phyloP scores from a whole-genome alignment of 768 basidiomycete species.

The Pleurotus ostreatus region DNA sequence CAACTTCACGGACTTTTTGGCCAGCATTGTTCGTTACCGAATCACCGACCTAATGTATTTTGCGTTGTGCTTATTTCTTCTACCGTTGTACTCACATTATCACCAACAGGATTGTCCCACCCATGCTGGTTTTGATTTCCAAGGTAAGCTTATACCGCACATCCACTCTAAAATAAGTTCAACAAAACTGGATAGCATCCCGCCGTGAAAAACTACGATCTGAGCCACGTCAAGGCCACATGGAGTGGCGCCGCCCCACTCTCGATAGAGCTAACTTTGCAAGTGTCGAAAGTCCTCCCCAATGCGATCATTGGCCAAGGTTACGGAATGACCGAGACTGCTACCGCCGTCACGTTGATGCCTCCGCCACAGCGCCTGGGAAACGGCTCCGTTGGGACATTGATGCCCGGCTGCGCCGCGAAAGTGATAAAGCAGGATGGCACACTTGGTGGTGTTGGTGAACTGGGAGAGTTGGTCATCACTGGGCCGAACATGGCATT shows the following conservation, averaged over 20 bases:
- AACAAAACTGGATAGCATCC: constrained; percentile 22
- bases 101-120: constrained; percentile 27
- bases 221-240: constrained; percentile 28
- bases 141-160: constrained; percentile 20
- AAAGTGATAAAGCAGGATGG: constrained; percentile 16
- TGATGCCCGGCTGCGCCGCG: constrained; percentile 13
- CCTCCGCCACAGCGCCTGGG: constrained; percentile 38
- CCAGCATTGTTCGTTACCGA: constrained; percentile 35
- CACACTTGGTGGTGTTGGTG: constrained; percentile 10
- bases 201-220: constrained; percentile 29
- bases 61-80: background rate
- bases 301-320: constrained; percentile 39
- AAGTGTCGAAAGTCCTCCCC: constrained; percentile 30
- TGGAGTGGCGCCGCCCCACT: constrained; percentile 40
- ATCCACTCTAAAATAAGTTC: background rate
- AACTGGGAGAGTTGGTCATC: constrained; percentile 20
- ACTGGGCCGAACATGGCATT: constrained; percentile 16
- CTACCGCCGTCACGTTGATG: constrained; percentile 37
- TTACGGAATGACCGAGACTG: constrained; percentile 35
- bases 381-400: constrained; percentile 26
- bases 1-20: constrained; percentile 33
- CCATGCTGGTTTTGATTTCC: constrained; percentile 31
- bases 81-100: background rate
- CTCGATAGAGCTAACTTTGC: constrained; percentile 29
- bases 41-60: constrained; percentile 31